Base-by-base conservation (phyloP, 2,329 filamentous ascomycete genomes). In the Aspergillus clavatus region DNA sequence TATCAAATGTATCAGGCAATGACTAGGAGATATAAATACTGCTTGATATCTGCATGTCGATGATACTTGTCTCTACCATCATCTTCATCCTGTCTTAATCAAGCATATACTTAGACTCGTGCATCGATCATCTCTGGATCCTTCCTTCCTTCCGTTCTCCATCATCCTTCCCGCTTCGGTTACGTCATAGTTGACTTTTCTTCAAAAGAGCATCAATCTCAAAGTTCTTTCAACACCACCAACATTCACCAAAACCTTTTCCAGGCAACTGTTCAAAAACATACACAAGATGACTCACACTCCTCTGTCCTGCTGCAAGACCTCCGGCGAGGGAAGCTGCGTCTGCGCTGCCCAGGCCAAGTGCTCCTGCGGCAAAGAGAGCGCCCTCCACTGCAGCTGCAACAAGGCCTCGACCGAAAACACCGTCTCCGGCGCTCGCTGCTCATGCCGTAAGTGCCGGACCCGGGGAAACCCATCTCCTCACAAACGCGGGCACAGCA, bases 351-450 rank as follows among this genome's bases (percentile, higher is more conserved):
- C 74, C 43, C 77, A 81, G 57, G 78, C 80, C 51, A 81, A 70
- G 50, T 95, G 89, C 81, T 94, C 88, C 12, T 97, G 91, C 68
- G 91, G 91, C 63, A 83, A 95, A 75, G 80, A 93, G 66, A 81
- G 83, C 3, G 91, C 91, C 40, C 81, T 95, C 39, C 78, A 90
- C 67, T 97, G 91, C 80, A 86, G 76, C 51, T 96, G 91, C 74
- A 81, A 81, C 60, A 90, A 88, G 69, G 79, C 89, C 3, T 53
- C 77, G 3, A 70, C 75, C 12, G 90, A 96, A 77, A 96, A 96
- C 76, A 72, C 72, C 31, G 66, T 87, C 45, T 68, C 75, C 5
- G 88, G 88, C 5, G 77, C 87, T 29, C 78, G 87, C 57, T 95
- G 89, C 77, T 89, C 86, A 36, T 95, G 89, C 76, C 81, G 88